Evolutionary conservation across 1,284 basidiomycete species (phyloP).

Genomic region (Puccinia coronata): DNA sequence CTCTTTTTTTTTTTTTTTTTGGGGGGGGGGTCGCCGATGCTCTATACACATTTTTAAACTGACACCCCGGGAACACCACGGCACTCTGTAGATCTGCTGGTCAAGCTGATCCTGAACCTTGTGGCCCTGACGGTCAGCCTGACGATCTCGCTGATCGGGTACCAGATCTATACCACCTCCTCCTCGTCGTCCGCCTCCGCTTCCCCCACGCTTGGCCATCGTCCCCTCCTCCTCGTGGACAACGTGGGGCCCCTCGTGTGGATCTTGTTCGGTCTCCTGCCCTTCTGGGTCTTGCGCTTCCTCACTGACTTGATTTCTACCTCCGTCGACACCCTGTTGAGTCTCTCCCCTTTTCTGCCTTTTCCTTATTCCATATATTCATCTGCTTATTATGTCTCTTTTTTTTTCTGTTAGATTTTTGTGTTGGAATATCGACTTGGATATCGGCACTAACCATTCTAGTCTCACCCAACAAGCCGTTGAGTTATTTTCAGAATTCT

Average conservation of each 20-base stretch:
- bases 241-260: conserved; percentile 23
- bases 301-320: conserved; percentile 35
- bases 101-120: conserved; percentile 45
- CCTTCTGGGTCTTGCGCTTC: conserved; percentile 46
- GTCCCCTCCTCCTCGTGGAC: not conserved
- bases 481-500: conserved; percentile 16
- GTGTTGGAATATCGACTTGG: conserved; percentile 48
- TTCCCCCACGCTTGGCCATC: not conserved
- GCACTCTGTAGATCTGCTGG: conserved; percentile 25
- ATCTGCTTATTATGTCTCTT: not conserved
- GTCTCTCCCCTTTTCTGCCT: not conserved
- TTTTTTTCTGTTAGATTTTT: conserved; percentile 21
- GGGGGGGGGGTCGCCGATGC: too few species aligned
- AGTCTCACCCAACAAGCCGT: conserved; percentile 43
- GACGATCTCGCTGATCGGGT: conserved; percentile 38
- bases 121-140: conserved; percentile 41
- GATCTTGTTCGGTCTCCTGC: conserved; percentile 32
- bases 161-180: conserved; percentile 2
- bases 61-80: too few species aligned
- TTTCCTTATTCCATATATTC: not conserved
- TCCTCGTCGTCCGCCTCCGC: not conserved
- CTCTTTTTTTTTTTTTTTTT: not conserved
- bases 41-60: too few species aligned
- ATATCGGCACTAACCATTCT: conserved; percentile 49
- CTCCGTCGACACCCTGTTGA: conserved; percentile 48